phyloP scores from a whole-genome alignment of 106 monocot genomes.

The Platanthera zijinensis region DNA sequence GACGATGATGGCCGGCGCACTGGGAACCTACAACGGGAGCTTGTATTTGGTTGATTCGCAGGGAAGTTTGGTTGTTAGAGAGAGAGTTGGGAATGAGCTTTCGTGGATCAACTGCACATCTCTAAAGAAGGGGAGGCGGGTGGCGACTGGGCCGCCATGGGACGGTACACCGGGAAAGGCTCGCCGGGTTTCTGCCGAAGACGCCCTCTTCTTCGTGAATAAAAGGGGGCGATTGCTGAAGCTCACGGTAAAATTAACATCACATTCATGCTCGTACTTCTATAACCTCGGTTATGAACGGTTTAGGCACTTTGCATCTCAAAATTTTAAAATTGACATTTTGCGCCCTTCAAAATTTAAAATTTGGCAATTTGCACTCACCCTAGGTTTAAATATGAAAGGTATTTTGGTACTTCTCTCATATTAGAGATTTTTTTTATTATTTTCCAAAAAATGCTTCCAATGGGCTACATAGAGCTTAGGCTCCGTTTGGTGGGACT shows the following conservation, averaged over 20 bases:
- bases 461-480: too few relatives aligned
- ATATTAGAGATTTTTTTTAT: too few relatives aligned
- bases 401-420: too few relatives aligned
- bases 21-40: conserved; percentile 84
- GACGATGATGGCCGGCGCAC: conserved; percentile 41
- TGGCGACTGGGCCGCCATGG: conserved; percentile 80
- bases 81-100: conserved; percentile 57
- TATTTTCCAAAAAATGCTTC: too few relatives aligned
- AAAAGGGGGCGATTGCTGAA: conserved; percentile 71
- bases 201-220: conserved; percentile 78
- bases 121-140: conserved; percentile 60
- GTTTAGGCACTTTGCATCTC: too few relatives aligned
- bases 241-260: conserved; percentile 45
- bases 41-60: conserved; percentile 63
- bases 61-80: conserved; percentile 64
- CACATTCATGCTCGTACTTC: too few relatives aligned
- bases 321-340: too few relatives aligned
- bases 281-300: too few relatives aligned
- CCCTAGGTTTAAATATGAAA: too few relatives aligned
- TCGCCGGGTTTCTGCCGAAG: conserved; percentile 41
- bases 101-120: conserved; percentile 80
- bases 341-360: too few relatives aligned
- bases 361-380: too few relatives aligned
- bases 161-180: conserved; percentile 42
- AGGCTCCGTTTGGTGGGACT: too few relatives aligned